These are phyloP conservation scores for Metschnikowia similis DNA, from an alignment of 805 yeast genomes.

Conservation along the genomic window DNA sequence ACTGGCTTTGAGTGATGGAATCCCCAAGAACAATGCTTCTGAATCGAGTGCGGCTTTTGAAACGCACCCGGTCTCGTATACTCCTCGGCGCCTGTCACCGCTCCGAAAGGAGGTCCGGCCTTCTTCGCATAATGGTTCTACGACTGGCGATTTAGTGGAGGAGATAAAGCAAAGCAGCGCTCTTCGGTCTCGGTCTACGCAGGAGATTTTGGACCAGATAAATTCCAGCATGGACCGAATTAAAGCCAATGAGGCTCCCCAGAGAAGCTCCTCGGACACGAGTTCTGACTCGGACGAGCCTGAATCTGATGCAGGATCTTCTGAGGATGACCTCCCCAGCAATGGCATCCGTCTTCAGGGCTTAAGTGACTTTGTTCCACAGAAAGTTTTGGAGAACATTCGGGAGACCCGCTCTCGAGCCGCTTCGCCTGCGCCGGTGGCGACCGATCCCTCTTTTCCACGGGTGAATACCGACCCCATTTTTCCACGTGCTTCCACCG, in stretches of 20 bases:
- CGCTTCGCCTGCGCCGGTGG: not conserved
- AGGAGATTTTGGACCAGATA: slow-evolving; percentile 24
- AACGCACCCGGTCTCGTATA: not conserved
- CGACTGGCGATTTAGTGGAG: slow-evolving; percentile 8
- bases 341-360: not conserved
- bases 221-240: slow-evolving; percentile 20
- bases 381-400: not conserved
- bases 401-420: not conserved
- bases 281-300: not conserved
- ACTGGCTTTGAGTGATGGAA: not conserved
- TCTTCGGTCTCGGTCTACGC: slow-evolving; percentile 9
- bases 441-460: not conserved
- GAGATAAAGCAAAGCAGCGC: slow-evolving; percentile 14
- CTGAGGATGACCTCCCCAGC: not conserved
- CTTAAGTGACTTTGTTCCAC: not conserved
- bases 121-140: slow-evolving; percentile 4
- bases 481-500: too few species aligned
- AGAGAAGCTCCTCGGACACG: not conserved
- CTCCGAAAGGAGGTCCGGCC: slow-evolving; percentile 9
- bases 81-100: slow-evolving; percentile 16
- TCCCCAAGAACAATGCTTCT: not conserved
- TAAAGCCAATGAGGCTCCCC: not conserved
- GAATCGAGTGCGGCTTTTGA: not conserved
- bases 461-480: too few species aligned
- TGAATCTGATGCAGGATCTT: not conserved